A percentile compares a stretch with the other conserved stretches of the same genome.
Evolutionary conservation across 768 basidiomycete genomes (phyloP).

Genomic region (Rhodocollybia butyracea): DNA sequence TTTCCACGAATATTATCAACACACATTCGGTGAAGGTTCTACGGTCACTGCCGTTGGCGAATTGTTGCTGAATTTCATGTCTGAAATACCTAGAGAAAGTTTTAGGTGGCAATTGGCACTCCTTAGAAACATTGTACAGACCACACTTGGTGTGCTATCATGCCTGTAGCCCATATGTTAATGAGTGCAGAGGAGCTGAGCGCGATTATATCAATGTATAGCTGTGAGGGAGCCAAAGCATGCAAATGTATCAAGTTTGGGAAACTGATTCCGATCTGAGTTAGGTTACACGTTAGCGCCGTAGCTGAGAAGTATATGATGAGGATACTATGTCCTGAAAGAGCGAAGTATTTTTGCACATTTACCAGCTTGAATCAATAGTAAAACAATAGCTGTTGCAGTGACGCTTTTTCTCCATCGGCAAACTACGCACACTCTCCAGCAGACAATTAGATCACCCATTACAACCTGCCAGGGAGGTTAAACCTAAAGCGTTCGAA

Average conservation of each 20-base stretch:
- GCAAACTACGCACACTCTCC: not conserved
- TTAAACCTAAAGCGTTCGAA: not conserved
- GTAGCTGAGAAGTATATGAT: slow-evolving; percentile 14
- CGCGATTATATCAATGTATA: slow-evolving; percentile 3
- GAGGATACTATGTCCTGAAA: not conserved
- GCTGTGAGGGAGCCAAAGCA: not conserved
- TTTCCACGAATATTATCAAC: slow-evolving; percentile 5
- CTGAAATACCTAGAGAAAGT: not conserved
- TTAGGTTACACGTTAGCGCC: slow-evolving; percentile 4
- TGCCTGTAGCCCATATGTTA: slow-evolving; percentile 10
- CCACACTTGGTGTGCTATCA: slow-evolving; percentile 8
- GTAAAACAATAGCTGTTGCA: not conserved
- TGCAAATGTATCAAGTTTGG: not conserved
- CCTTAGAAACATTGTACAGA: not conserved
- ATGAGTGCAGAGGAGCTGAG: slow-evolving; percentile 1
- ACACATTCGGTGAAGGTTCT: slow-evolving; percentile 6
- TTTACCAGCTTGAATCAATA: not conserved
- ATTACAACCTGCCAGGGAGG: not conserved
- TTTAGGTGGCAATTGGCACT: not conserved
- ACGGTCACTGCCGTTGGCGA: not conserved
- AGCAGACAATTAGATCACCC: not conserved
- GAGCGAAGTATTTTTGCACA: no score
- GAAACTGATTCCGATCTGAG: slow-evolving; percentile 6
- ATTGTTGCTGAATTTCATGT: not conserved
- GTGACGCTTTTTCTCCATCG: not conserved